Percentiles rank a stretch among this genome's conserved stretches.
Conservation (phyloP, 306 rosid genomes). For the Datisca glomerata region DNA sequence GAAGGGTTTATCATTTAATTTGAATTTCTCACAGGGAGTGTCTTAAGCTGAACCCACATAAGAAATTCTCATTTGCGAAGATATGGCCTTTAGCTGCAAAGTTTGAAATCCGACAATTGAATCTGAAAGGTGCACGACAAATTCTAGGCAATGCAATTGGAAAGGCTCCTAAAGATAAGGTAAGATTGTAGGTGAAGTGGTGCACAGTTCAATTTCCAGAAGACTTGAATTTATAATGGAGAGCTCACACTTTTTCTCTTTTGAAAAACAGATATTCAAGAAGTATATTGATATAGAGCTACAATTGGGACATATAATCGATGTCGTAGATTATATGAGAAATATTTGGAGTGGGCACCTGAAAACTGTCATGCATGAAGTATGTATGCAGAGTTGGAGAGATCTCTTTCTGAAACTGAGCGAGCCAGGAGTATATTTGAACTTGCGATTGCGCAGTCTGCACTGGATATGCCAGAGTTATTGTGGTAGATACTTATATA, state of each 20-base stretch:
- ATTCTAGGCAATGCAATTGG: slow-evolving; percentile 88
- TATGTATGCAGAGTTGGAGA: slow-evolving; percentile 79
- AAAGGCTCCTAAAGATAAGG: slow-evolving; percentile 91
- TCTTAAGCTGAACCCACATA: slow-evolving; percentile 68
- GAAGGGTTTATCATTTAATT: slow-evolving; percentile 8
- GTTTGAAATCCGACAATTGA: slow-evolving; percentile 79
- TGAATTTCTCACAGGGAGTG: slow-evolving; percentile 54
- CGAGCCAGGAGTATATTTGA: slow-evolving; percentile 83
- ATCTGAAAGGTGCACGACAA: slow-evolving; percentile 62
- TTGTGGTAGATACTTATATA: slow-evolving; percentile 67
- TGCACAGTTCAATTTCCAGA: no score
- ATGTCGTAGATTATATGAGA: slow-evolving; percentile 70
- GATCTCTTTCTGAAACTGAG: slow-evolving; percentile 76
- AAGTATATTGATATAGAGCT: slow-evolving; percentile 94
- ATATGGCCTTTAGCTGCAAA: slow-evolving; percentile 93
- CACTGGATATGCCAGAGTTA: slow-evolving; percentile 93
- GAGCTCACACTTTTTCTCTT: no score
- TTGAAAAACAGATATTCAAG: slow-evolving; percentile 60
- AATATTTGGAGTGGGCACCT: slow-evolving; percentile 80
- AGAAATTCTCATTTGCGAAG: slow-evolving; percentile 81
- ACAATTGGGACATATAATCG: slow-evolving; percentile 74
- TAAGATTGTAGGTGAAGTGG: slow-evolving; percentile 14
- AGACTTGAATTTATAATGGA: no score
- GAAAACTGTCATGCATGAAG: slow-evolving; percentile 96
- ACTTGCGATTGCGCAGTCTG: slow-evolving; percentile 85